Percentiles rank a stretch among this genome's conserved stretches.
Conservation (phyloP, 371 early-diverging fungal species). For the Mucor velutinosus region DNA sequence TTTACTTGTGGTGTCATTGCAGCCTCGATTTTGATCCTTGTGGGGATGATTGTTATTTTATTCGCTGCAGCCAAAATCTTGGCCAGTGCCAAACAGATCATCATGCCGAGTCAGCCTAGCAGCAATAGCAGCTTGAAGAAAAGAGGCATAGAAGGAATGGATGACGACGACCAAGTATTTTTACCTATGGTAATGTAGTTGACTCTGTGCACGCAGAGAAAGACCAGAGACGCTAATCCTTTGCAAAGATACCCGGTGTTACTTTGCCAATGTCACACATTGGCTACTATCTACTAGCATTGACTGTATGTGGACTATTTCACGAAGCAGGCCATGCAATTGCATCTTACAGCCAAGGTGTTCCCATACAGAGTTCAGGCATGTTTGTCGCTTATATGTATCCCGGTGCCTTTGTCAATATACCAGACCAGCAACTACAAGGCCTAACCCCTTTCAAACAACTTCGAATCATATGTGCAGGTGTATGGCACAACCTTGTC, state of each 20-base stretch:
- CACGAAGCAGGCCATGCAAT: constrained; percentile 87
- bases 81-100: constrained; percentile 7
- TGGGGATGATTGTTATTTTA: constrained; percentile 52
- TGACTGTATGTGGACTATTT: constrained; percentile 66
- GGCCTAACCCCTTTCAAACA: constrained; percentile 52
- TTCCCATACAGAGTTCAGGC: constrained; percentile 70
- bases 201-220: background rate
- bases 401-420: constrained; percentile 88
- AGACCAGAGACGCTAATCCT: background rate
- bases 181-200: constrained; percentile 54
- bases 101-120: background rate
- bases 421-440: constrained; percentile 56
- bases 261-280: constrained; percentile 77
- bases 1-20: constrained; percentile 59
- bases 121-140: background rate
- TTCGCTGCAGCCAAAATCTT: constrained; percentile 54
- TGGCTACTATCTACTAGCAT: constrained; percentile 69
- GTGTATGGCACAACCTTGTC: constrained; percentile 83
- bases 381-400: constrained; percentile 75
- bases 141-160: constrained; percentile 18
- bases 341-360: constrained; percentile 68
- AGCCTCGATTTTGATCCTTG: constrained; percentile 53
- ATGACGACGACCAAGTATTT: constrained; percentile 57
- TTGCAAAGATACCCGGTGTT: constrained; percentile 74
- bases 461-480: constrained; percentile 77